Percentiles rank a stretch among this genome's conserved stretches.
phyloP scores from a whole-genome alignment of 129 eudicot genomes.

The Helianthus tuberosus region DNA sequence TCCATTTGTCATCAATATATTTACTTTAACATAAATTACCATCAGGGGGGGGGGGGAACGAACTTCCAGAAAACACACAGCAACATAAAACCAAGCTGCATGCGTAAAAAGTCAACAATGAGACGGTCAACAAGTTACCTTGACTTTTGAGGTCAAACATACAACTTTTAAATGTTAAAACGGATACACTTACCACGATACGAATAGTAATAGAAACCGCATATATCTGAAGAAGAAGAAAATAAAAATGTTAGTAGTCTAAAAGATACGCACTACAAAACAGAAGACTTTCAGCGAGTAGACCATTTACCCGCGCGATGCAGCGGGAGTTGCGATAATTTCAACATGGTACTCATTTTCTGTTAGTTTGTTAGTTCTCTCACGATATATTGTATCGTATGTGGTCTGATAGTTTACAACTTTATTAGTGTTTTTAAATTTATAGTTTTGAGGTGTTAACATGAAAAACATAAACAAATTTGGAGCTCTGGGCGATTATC shows the following conservation, averaged over 20 bases:
- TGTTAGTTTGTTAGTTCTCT: no score
- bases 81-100: slow-evolving; percentile 90
- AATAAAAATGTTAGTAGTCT: background rate
- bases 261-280: background rate
- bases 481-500: no score
- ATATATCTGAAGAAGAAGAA: slow-evolving; percentile 67
- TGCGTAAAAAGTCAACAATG: slow-evolving; percentile 11
- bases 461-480: no score
- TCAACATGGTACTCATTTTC: no score
- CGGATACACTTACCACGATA: slow-evolving; percentile 70
- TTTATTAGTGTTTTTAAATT: no score
- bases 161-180: background rate
- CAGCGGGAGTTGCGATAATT: no score
- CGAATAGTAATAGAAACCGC: slow-evolving; percentile 97
- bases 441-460: no score
- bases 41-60: slow-evolving; percentile 99
- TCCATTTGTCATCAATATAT: no score
- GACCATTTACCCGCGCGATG: no score
- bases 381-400: no score
- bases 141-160: slow-evolving; percentile 28
- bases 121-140: background rate
- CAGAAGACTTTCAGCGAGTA: background rate
- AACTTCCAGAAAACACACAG: slow-evolving; percentile 76
- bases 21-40: no score
- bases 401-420: no score